These are phyloP conservation scores for Neurospora cerealis DNA, from an alignment of 495 filamentous ascomycete species.

Conservation along the genomic window DNA sequence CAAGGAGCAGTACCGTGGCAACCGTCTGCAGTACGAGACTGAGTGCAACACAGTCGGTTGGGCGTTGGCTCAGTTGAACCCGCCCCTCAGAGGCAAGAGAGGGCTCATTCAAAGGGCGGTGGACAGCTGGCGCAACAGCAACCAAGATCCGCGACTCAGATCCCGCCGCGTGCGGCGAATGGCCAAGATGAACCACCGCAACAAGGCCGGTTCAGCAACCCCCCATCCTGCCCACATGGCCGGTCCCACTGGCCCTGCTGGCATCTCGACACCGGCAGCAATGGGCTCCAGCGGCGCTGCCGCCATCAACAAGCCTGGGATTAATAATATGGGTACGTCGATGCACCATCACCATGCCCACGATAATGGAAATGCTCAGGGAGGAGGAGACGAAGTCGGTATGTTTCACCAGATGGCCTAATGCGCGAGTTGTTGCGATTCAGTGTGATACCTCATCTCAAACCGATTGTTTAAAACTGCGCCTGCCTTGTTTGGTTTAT, in stretches of 20 bases:
- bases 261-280: constrained; percentile 40
- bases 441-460: constrained; percentile 41
- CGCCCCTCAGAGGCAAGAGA: constrained; percentile 80
- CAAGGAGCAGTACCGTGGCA: constrained; percentile 93
- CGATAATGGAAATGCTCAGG: constrained; percentile 55
- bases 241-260: constrained; percentile 43
- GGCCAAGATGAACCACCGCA: constrained; percentile 83
- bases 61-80: constrained; percentile 89
- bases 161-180: constrained; percentile 86
- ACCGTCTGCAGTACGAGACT: constrained; percentile 90
- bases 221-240: constrained; percentile 37
- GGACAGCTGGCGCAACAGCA: constrained; percentile 98
- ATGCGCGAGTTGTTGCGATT: constrained; percentile 37
- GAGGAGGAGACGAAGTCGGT: constrained; percentile 81
- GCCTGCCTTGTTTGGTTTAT: constrained; percentile 14
- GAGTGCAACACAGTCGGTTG: constrained; percentile 98
- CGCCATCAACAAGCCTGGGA: constrained; percentile 45
- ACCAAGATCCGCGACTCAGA: constrained; percentile 83
- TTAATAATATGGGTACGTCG: constrained; percentile 49
- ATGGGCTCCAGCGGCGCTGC: constrained; percentile 36
- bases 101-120: constrained; percentile 94
- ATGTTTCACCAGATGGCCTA: constrained; percentile 80
- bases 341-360: constrained; percentile 64
- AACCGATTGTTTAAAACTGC: constrained; percentile 18
- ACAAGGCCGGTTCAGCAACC: constrained; percentile 44